Percentiles rank a stretch among this genome's conserved stretches.
Conservation (phyloP, 2,329 filamentous ascomycete species). For the Chrysoporthe deuterocubensis region DNA sequence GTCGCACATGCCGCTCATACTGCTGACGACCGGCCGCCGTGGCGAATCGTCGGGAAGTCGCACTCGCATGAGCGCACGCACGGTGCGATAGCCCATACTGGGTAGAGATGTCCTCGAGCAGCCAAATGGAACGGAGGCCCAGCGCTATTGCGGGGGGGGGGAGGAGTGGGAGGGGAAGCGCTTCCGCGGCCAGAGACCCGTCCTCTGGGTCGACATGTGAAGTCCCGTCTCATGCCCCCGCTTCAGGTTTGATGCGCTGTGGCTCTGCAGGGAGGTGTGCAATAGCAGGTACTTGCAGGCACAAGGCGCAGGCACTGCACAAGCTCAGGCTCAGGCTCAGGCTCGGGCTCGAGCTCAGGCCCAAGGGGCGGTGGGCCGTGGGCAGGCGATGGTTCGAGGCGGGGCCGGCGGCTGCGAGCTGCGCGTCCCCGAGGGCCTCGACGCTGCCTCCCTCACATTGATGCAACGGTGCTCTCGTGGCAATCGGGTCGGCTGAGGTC, state of each 20-base stretch:
- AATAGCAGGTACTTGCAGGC: neutral
- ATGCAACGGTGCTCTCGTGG: conserved; percentile 14
- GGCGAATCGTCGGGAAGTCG: neutral
- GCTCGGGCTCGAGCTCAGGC: neutral
- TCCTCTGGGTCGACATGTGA: conserved; percentile 4
- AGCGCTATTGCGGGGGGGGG: neutral
- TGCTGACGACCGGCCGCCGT: neutral
- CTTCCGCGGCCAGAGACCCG: neutral
- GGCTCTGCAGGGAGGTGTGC: conserved; percentile 10
- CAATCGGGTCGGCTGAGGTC: neutral
- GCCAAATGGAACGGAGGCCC: neutral
- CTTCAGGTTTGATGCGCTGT: conserved; percentile 7
- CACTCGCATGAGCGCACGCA: neutral
- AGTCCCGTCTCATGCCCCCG: neutral
- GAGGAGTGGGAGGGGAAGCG: neutral
- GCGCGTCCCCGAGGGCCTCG: conserved; percentile 4
- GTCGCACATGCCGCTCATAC: neutral
- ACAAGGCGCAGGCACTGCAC: conserved; percentile 15
- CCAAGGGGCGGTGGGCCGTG: conserved; percentile 5
- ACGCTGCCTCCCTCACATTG: conserved; percentile 3
- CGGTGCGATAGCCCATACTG: neutral
- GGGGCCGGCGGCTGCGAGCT: conserved; percentile 11
- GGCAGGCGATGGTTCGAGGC: neutral
- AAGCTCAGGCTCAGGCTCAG: neutral
- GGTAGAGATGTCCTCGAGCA: neutral